Evolutionary conservation across 257 asterid species (phyloP).

Genomic region (Fraxinus excelsior): DNA sequence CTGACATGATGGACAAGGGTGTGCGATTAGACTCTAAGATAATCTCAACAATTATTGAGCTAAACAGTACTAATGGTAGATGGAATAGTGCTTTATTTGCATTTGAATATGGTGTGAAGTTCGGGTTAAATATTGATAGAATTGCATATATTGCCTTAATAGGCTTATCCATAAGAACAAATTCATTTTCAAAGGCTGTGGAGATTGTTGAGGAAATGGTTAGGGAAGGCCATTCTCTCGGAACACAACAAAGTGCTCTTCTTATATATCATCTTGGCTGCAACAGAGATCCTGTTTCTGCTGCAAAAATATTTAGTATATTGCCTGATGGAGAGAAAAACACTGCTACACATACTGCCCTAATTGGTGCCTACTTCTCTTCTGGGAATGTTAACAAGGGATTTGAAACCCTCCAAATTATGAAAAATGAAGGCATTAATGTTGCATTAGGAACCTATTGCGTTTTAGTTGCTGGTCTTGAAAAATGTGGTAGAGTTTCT

Average conservation of each 20-base stretch:
- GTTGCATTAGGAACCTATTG: slow-evolving; percentile 61
- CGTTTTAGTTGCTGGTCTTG: slow-evolving; percentile 67
- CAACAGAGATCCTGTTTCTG: slow-evolving; percentile 46
- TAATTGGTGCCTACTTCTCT: slow-evolving; percentile 61
- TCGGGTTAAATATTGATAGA: slow-evolving; percentile 52
- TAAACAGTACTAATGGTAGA: slow-evolving; percentile 42
- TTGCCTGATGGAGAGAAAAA: slow-evolving; percentile 67
- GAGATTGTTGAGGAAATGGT: slow-evolving; percentile 63
- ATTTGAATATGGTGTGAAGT: slow-evolving; percentile 50
- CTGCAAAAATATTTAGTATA: slow-evolving; percentile 56
- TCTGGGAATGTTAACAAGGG: slow-evolving; percentile 57
- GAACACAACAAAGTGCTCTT: slow-evolving; percentile 65
- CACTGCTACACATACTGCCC: slow-evolving; percentile 69
- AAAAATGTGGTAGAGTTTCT: slow-evolving; percentile 44
- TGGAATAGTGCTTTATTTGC: slow-evolving; percentile 63
- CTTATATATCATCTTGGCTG: slow-evolving; percentile 72
- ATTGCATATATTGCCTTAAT: slow-evolving; percentile 59
- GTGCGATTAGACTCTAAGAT: slow-evolving; percentile 43
- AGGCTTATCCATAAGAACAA: slow-evolving; percentile 61
- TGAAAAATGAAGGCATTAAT: slow-evolving; percentile 53
- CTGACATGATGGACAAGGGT: slow-evolving; percentile 43
- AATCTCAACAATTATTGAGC: slow-evolving; percentile 60
- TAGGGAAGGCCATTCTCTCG: slow-evolving; percentile 56
- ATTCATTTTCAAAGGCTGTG: slow-evolving; percentile 51
- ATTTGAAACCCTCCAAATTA: slow-evolving; percentile 53